Evolutionary conservation across 2,329 filamentous ascomycete species (phyloP).

Genomic region (Chaetomium globosum): DNA sequence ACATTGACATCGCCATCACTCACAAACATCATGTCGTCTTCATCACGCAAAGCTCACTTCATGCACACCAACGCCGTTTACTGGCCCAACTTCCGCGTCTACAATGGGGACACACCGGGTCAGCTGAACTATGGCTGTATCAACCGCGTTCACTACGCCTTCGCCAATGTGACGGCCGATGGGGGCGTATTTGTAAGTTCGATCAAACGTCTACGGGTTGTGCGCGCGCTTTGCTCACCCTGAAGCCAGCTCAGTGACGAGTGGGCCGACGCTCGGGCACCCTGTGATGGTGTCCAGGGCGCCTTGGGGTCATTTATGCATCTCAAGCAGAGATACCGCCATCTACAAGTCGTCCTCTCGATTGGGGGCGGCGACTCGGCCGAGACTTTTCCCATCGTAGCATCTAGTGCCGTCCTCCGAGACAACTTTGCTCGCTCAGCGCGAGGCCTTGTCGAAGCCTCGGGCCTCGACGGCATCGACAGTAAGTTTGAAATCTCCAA

Average conservation of each 20-base stretch:
- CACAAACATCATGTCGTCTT: slow-evolving; percentile 31
- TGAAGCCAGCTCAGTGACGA: slow-evolving; percentile 71
- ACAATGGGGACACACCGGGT: slow-evolving; percentile 71
- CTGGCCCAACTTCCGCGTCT: slow-evolving; percentile 78
- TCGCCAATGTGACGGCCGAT: slow-evolving; percentile 72
- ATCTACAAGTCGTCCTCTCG: slow-evolving; percentile 75
- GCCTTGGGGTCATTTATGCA: slow-evolving; percentile 73
- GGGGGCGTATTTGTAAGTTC: slow-evolving; percentile 72
- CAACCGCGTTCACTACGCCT: slow-evolving; percentile 81
- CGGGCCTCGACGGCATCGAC: slow-evolving; percentile 74
- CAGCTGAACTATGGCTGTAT: slow-evolving; percentile 75
- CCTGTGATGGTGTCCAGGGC: slow-evolving; percentile 70
- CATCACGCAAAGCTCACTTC: slow-evolving; percentile 53
- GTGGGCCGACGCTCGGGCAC: slow-evolving; percentile 72
- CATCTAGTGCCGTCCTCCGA: slow-evolving; percentile 60
- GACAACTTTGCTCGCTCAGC: slow-evolving; percentile 73
- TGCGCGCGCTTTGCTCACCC: slow-evolving; percentile 19
- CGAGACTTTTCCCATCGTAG: slow-evolving; percentile 68
- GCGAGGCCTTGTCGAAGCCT: slow-evolving; percentile 67
- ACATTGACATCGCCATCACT: neutral
- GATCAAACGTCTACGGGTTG: neutral
- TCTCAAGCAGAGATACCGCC: slow-evolving; percentile 69
- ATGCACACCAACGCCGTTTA: slow-evolving; percentile 76
- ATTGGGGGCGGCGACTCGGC: slow-evolving; percentile 70
- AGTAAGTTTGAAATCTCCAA: slow-evolving; percentile 52